These are phyloP conservation scores for Chalciporus pseudorubinellus DNA, from an alignment of 768 basidiomycete genomes.

Conservation along the genomic window DNA sequence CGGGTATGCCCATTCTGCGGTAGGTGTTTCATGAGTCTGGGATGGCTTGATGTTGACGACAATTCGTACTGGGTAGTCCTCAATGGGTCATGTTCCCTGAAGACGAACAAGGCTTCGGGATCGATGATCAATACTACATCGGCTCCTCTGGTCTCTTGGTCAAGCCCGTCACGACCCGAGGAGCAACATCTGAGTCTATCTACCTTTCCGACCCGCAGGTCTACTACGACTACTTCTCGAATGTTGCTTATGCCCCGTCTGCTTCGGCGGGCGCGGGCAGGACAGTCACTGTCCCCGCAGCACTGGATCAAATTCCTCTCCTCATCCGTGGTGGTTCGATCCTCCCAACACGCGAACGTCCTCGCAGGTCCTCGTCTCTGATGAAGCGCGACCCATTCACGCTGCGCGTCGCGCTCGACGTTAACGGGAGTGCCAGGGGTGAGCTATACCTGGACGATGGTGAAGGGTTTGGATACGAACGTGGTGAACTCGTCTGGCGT, in stretches of 20 bases:
- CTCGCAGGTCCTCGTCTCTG: slow-evolving; percentile 77
- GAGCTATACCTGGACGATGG: slow-evolving; percentile 97
- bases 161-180: slow-evolving; percentile 83
- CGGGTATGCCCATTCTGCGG: slow-evolving; percentile 83
- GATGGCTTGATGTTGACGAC: not conserved
- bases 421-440: slow-evolving; percentile 58
- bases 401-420: slow-evolving; percentile 75
- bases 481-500: slow-evolving; percentile 85
- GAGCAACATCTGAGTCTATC: slow-evolving; percentile 62
- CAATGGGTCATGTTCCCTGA: slow-evolving; percentile 94
- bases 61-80: slow-evolving; percentile 53
- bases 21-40: slow-evolving; percentile 32
- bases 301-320: slow-evolving; percentile 76
- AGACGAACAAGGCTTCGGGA: slow-evolving; percentile 77
- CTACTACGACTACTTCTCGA: slow-evolving; percentile 92
- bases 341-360: slow-evolving; percentile 81
- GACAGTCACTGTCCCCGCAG: slow-evolving; percentile 73
- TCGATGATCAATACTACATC: slow-evolving; percentile 95
- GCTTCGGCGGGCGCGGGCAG: slow-evolving; percentile 48
- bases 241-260: slow-evolving; percentile 63
- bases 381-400: slow-evolving; percentile 96
- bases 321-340: slow-evolving; percentile 91
- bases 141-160: slow-evolving; percentile 86
- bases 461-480: slow-evolving; percentile 68
- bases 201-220: slow-evolving; percentile 90